Evolutionary conservation across 129 eudicot genomes (phyloP).

Genomic region (Tagetes patula): DNA sequence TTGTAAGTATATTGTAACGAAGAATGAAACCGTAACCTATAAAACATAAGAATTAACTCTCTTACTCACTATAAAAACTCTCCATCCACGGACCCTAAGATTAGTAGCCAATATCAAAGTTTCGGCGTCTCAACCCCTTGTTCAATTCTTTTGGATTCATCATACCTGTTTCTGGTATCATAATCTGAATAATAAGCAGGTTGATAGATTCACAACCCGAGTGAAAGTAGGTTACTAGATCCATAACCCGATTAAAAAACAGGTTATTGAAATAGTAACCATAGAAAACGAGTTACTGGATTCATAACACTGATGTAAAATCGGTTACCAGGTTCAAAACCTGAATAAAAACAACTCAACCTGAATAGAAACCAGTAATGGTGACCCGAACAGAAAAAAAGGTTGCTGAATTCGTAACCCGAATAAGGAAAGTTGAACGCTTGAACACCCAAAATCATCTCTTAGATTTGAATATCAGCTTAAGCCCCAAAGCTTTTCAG

Average conservation of each 20-base stretch:
- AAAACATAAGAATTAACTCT: neutral
- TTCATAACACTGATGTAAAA: too few relatives aligned
- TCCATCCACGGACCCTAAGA: neutral
- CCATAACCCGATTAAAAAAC: too few relatives aligned
- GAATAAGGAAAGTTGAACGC: too few relatives aligned
- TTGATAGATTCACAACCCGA: too few relatives aligned
- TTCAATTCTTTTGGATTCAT: conserved; percentile 2
- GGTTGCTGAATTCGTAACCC: neutral
- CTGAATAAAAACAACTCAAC: too few relatives aligned
- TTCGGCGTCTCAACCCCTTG: neutral
- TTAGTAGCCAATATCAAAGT: neutral
- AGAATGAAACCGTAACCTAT: neutral
- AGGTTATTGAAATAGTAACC: too few relatives aligned
- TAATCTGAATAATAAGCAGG: conserved; percentile 9
- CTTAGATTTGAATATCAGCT: conserved; percentile 37
- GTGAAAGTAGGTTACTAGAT: too few relatives aligned
- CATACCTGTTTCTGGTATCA: neutral
- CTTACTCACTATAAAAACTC: neutral
- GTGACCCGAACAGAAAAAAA: too few relatives aligned
- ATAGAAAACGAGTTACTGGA: too few relatives aligned
- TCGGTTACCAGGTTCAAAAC: too few relatives aligned
- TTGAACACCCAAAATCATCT: neutral
- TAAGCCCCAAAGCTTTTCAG: conserved; percentile 79
- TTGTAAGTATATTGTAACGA: neutral
- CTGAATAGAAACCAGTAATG: too few relatives aligned